Conservation (phyloP, 2,329 filamentous ascomycete genomes). For the Calonectria multiphialidica region DNA sequence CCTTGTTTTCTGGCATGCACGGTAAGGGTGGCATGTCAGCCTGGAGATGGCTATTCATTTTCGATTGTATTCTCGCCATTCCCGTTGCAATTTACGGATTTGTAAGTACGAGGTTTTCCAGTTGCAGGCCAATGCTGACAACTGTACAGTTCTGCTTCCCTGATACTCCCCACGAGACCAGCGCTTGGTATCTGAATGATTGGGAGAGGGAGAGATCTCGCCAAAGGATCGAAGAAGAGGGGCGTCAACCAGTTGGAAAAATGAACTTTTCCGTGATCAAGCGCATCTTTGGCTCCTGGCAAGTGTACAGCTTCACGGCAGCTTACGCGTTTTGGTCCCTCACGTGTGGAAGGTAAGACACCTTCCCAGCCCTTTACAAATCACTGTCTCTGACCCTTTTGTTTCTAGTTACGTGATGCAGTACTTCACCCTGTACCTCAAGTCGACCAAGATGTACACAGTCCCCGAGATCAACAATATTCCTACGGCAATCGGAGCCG, state of each 20-base stretch:
- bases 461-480: constrained; percentile 59
- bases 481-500: constrained; percentile 56
- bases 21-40: constrained; percentile 48
- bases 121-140: not conserved
- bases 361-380: not conserved
- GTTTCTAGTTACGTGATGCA: constrained; percentile 53
- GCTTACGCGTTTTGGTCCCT: constrained; percentile 55
- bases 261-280: constrained; percentile 49
- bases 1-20: constrained; percentile 49
- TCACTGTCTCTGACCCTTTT: not conserved
- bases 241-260: constrained; percentile 51
- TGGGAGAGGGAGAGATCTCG: constrained; percentile 74
- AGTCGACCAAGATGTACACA: constrained; percentile 48
- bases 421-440: constrained; percentile 56
- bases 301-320: constrained; percentile 56
- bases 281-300: constrained; percentile 56
- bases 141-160: constrained; percentile 49
- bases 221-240: constrained; percentile 74
- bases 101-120: constrained; percentile 10
- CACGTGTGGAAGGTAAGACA: constrained; percentile 46
- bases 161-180: constrained; percentile 57
- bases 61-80: constrained; percentile 51
- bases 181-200: constrained; percentile 56
- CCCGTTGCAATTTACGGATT: constrained; percentile 47
- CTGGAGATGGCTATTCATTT: constrained; percentile 55